phyloP scores from a whole-genome alignment of 208 protist species.

The Leptomonas pyrrhocoris region DNA sequence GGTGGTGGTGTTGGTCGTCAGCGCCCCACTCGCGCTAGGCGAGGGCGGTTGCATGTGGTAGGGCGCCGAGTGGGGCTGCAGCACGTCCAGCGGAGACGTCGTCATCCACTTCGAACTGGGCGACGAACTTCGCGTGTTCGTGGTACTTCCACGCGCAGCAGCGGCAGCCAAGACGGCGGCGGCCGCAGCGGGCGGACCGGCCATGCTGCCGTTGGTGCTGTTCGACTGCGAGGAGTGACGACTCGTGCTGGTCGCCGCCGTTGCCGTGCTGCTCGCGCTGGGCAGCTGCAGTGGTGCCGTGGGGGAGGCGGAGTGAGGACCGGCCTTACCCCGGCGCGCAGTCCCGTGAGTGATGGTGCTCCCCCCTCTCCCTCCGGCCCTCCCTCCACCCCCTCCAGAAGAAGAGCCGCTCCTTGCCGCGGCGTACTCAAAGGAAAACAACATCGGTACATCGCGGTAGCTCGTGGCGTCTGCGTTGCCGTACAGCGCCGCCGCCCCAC shows the following conservation, averaged over 20 bases:
- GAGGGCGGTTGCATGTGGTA: neutral
- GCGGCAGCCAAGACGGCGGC: neutral
- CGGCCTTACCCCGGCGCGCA: neutral
- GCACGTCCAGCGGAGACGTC: neutral
- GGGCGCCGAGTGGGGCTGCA: slow-evolving; percentile 1
- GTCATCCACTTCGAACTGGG: neutral
- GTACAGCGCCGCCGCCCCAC: neutral
- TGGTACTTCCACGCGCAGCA: neutral
- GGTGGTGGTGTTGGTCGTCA: neutral
- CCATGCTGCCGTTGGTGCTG: slow-evolving; percentile 25
- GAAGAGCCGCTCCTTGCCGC: neutral
- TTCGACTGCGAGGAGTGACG: slow-evolving; percentile 15
- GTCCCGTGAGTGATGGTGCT: neutral
- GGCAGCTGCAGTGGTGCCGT: neutral
- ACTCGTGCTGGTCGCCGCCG: neutral
- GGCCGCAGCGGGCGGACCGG: neutral
- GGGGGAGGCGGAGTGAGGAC: neutral
- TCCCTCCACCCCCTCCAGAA: neutral
- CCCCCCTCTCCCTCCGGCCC: neutral
- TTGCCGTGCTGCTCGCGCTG: neutral
- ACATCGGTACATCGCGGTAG: slow-evolving; percentile 5
- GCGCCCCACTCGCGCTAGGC: neutral
- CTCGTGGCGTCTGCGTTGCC: neutral
- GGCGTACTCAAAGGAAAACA: slow-evolving; percentile 17
- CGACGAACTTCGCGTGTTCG: neutral